Evolutionary conservation across 108 stramenopile genomes (phyloP), one percentile per base, ranked within the genome.

Genomic region (Stephanodiscus triporus): DNA sequence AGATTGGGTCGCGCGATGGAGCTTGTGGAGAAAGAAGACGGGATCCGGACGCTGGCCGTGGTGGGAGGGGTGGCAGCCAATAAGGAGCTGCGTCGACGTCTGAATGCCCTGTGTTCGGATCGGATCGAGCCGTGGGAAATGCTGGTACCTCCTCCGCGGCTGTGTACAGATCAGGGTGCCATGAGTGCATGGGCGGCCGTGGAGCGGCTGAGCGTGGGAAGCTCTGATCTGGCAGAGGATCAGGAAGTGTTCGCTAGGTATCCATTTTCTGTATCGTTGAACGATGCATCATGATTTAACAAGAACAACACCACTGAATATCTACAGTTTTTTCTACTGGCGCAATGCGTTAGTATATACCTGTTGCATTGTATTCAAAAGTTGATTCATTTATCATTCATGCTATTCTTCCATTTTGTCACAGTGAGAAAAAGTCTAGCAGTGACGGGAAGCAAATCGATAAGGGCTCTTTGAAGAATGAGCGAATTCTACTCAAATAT

Each of bases 11-110:
- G 89, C 16, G 96, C 96, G 9, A 95, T 98, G 85, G 78, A 75
- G 23, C 27, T 69, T 20, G 63, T 85, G 65, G 86, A 90, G 58
- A 74, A 51, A 32, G 66, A 66, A 20, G 80, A 85, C 37, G 82
- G 83, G 0, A 93, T 96, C n/a, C 70, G 63, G 43, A 83, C 89
- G 19, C 84, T 99, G 16, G 97, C 96, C n/a, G 85, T 99, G 1
- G 98, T 97, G 54, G 98, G 98, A 6, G 98, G 98, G 23, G 98
- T 99, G 16, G 98, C 98, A 17, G 97, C 98, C 24, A 99, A 99
- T 73, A 77, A 73, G 67, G 96, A 95, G 70, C 74, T 98, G 19
- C 85, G 98, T 40, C 68, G 72, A 23, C 86, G 96, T 29, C 61
- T 97, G 68, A 77, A 89, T 29, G 70, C 56, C 26, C 29, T 92